A percentile compares a stretch with the other conserved stretches of the same genome.
These are phyloP conservation scores for Adiantum capillusveneris DNA, from an alignment of 75 land plant genomes.

Conservation along the genomic window DNA sequence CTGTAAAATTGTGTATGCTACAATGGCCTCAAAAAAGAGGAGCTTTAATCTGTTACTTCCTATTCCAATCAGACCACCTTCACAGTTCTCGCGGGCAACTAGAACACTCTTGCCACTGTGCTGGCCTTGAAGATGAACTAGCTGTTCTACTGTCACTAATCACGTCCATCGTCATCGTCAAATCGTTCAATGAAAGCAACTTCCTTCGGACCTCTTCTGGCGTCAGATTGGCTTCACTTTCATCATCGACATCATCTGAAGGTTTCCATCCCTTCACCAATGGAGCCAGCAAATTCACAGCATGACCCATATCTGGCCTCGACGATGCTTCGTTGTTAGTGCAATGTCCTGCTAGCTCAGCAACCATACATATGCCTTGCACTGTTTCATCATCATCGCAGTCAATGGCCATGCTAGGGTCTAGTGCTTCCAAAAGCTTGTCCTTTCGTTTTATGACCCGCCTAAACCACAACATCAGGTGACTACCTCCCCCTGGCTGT, in stretches of 20 bases:
- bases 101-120: too few species aligned
- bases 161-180: too few species aligned
- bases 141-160: too few species aligned
- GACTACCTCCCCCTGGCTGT: conserved; percentile 41
- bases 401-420: conserved; percentile 13
- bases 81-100: too few species aligned
- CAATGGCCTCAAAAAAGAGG: too few species aligned
- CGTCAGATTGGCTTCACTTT: conserved; percentile 23
- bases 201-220: conserved; percentile 10
- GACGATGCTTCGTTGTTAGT: conserved; percentile 47
- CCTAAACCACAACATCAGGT: conserved; percentile 65
- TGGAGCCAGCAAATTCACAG: conserved; percentile 42
- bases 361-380: conserved; percentile 29
- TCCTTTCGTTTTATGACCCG: too few species aligned
- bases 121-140: too few species aligned
- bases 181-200: not conserved
- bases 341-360: conserved; percentile 65
- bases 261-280: conserved; percentile 61
- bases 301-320: conserved; percentile 70
- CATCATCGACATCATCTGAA: conserved; percentile 17
- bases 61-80: too few species aligned
- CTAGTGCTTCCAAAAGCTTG: not conserved
- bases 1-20: too few species aligned
- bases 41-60: too few species aligned
- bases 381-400: conserved; percentile 40